Evolutionary conservation across 257 asterid genomes (phyloP).

Genomic region (Solanum etuberosum): DNA sequence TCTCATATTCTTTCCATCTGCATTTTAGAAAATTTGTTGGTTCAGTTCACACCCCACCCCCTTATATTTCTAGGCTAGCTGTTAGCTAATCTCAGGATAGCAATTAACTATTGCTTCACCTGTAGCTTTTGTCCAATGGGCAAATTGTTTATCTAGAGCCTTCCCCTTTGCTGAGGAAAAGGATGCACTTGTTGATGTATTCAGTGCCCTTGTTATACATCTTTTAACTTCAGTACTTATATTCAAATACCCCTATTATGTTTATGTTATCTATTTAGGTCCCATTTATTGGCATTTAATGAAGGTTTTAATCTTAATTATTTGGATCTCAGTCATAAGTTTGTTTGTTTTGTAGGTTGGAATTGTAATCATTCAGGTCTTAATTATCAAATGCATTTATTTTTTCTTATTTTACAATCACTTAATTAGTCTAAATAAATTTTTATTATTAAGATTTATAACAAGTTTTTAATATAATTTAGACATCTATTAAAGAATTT

Average conservation of each 20-base stretch:
- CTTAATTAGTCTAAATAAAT: not conserved
- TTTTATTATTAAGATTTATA: not conserved
- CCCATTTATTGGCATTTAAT: no score
- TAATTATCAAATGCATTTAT: not conserved
- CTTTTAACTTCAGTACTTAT: not conserved
- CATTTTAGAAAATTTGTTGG: not conserved
- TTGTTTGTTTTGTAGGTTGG: not conserved
- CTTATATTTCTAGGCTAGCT: not conserved
- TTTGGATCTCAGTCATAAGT: not conserved
- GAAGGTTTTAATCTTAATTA: no score
- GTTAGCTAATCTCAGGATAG: not conserved
- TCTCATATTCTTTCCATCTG: not conserved
- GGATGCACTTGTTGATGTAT: not conserved
- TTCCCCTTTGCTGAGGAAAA: not conserved
- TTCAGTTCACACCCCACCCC: not conserved
- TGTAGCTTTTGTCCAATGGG: not conserved
- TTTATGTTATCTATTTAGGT: not conserved
- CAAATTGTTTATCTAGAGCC: not conserved
- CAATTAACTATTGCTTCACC: not conserved
- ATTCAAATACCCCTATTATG: not conserved
- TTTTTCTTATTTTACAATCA: not conserved
- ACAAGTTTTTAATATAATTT: not conserved
- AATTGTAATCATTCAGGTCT: not conserved
- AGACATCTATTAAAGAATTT: not conserved
- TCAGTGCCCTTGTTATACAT: not conserved